Evolutionary conservation across 108 stramenopile species (phyloP).

Genomic region (Cyclotella choctawhatcheeana): DNA sequence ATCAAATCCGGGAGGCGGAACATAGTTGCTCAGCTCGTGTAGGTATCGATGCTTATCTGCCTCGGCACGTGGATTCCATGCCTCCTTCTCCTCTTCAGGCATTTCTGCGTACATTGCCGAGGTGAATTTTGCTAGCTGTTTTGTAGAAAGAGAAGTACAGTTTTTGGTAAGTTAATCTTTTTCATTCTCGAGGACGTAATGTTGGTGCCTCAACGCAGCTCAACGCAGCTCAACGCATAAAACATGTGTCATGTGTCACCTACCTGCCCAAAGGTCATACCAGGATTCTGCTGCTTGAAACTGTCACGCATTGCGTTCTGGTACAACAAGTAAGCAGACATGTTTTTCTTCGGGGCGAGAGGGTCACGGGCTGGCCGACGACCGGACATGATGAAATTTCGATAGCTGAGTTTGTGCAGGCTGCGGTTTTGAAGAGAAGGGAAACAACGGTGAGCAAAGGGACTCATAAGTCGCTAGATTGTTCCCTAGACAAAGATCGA

Average conservation of each 20-base stretch:
- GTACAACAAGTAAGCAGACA: slow-evolving; percentile 84
- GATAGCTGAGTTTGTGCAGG: too few species aligned
- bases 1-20: slow-evolving; percentile 83
- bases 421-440: too few species aligned
- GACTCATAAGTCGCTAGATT: too few species aligned
- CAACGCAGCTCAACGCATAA: too few species aligned
- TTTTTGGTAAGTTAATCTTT: too few species aligned
- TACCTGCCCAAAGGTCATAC: slow-evolving; percentile 74
- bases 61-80: slow-evolving; percentile 79
- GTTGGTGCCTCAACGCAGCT: too few species aligned
- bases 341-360: slow-evolving; percentile 86
- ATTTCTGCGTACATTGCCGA: slow-evolving; percentile 87
- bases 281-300: slow-evolving; percentile 84
- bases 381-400: slow-evolving; percentile 30
- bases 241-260: not conserved
- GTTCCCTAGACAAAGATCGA: too few species aligned
- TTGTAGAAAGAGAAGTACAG: too few species aligned
- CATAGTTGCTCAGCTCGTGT: slow-evolving; percentile 73
- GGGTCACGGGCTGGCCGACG: slow-evolving; percentile 62
- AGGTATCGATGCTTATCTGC: slow-evolving; percentile 86
- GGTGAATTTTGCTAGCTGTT: slow-evolving; percentile 84
- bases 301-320: slow-evolving; percentile 84
- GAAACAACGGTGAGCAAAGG: too few species aligned
- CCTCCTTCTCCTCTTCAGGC: slow-evolving; percentile 76
- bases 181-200: too few species aligned